Percentiles rank a stretch among this genome's conserved stretches.
Evolutionary conservation across 768 basidiomycete species (phyloP).

Genomic region (Leccinum broughii): DNA sequence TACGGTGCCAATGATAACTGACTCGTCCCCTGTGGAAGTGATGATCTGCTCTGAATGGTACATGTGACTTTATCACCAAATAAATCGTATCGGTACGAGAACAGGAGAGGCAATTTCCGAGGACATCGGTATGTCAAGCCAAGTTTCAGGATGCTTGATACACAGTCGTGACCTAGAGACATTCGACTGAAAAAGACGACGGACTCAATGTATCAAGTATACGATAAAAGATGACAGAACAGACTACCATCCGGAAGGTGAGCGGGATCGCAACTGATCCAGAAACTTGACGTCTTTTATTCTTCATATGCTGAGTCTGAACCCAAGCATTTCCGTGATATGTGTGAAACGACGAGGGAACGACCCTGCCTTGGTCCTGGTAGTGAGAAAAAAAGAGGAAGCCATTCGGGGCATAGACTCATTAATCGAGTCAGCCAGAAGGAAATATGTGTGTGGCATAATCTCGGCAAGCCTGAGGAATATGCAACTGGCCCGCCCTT

Average conservation of each 20-base stretch:
- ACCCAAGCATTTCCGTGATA: background rate
- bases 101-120: slow-evolving; percentile 18
- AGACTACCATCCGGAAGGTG: background rate
- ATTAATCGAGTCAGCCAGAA: background rate
- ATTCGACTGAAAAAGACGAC: background rate
- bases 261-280: background rate
- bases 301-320: background rate
- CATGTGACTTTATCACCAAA: slow-evolving; percentile 5
- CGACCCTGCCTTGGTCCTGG: slow-evolving; percentile 8
- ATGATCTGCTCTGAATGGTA: background rate
- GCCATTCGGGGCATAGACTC: background rate
- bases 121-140: slow-evolving; percentile 1
- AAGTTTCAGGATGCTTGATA: background rate
- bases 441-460: background rate
- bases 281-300: background rate
- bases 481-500: background rate
- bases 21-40: slow-evolving; percentile 13
- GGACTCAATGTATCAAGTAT: background rate
- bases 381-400: slow-evolving; percentile 10
- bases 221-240: background rate
- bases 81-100: background rate
- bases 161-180: no score
- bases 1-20: background rate
- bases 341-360: slow-evolving; percentile 10
- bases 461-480: background rate